Percentiles rank a stretch among this genome's conserved stretches.
Evolutionary conservation across 257 asterid genomes (phyloP).

Genomic region (Solanum tacnaense): DNA sequence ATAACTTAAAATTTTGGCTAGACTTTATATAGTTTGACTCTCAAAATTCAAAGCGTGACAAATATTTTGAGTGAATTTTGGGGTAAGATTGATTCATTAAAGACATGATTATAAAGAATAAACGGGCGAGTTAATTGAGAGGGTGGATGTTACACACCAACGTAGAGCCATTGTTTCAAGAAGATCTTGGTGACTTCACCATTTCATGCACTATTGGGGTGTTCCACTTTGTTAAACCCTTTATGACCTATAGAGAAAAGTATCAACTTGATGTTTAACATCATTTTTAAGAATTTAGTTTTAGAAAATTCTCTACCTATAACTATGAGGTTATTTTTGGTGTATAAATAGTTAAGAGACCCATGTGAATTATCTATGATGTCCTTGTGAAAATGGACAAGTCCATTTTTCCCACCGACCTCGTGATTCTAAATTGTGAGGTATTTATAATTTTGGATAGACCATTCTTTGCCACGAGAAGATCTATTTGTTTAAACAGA

Average conservation of each 20-base stretch:
- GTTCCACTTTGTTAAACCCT: neutral
- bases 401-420: neutral
- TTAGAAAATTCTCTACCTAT: too few species aligned
- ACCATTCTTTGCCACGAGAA: neutral
- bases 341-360: too few species aligned
- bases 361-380: too few species aligned
- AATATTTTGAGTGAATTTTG: neutral
- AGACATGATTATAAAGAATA: neutral
- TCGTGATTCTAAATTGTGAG: neutral
- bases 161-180: neutral
- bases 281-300: too few species aligned
- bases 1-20: too few species aligned
- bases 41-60: too few species aligned
- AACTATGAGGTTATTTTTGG: too few species aligned
- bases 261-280: neutral
- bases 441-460: neutral
- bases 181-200: neutral
- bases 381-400: too few species aligned
- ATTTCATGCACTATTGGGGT: neutral
- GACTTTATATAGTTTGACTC: too few species aligned
- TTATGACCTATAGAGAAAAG: too few species aligned
- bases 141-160: neutral
- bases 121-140: neutral
- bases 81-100: neutral
- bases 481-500: neutral